phyloP scores from a whole-genome alignment of 2,329 filamentous ascomycete species.

The Phyllosticta citribraziliensis region DNA sequence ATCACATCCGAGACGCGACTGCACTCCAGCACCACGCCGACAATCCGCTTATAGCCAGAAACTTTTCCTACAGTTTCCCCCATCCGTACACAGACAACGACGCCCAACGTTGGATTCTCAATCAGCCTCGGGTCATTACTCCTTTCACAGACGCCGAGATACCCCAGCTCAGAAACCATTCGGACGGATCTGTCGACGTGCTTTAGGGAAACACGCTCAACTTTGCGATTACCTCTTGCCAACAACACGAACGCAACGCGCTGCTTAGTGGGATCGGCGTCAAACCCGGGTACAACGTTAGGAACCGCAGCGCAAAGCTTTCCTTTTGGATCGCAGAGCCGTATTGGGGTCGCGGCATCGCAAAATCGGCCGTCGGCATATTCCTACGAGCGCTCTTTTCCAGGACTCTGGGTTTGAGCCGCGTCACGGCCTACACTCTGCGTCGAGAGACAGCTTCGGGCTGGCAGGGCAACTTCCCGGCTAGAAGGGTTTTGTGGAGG shows the following conservation, averaged over 20 bases:
- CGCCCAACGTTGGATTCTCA: conserved; percentile 27
- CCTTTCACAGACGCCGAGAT: neutral
- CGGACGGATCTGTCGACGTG: conserved; percentile 12
- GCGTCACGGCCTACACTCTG: conserved; percentile 19
- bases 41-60: conserved; percentile 23
- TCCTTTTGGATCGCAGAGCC: conserved; percentile 34
- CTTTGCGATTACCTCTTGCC: conserved; percentile 1
- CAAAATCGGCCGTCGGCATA: conserved; percentile 19
- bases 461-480: conserved; percentile 22
- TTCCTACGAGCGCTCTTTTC: conserved; percentile 28
- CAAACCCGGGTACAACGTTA: conserved; percentile 25
- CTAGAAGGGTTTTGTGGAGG: conserved; percentile 27
- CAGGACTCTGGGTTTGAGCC: conserved; percentile 14
- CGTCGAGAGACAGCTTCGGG: neutral
- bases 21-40: conserved; percentile 19
- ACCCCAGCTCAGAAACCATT: conserved; percentile 14
- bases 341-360: conserved; percentile 26
- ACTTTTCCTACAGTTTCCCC: conserved; percentile 30
- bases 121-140: conserved; percentile 13
- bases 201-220: neutral
- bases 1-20: conserved; percentile 23
- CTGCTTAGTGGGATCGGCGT: conserved; percentile 31
- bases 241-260: neutral
- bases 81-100: conserved; percentile 28
- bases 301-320: conserved; percentile 28